These are phyloP conservation scores for Discostella stelligeroides DNA, from an alignment of 108 stramenopile species.

Conservation along the genomic window DNA sequence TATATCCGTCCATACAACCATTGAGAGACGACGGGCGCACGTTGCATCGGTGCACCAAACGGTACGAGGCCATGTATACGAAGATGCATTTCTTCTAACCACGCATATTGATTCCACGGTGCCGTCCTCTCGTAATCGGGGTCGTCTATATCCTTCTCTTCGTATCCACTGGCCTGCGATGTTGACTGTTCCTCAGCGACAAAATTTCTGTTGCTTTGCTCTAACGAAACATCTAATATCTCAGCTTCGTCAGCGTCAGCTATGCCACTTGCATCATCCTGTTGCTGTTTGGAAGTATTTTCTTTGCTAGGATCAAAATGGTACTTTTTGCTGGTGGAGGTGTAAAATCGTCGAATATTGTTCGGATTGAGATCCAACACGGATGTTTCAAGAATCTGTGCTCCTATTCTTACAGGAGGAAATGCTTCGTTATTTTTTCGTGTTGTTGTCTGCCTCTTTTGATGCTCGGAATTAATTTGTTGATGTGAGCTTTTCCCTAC, in stretches of 20 bases:
- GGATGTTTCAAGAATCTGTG: conserved; percentile 76
- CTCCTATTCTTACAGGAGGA: conserved; percentile 47
- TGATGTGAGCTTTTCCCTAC: too few species aligned
- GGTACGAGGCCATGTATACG: conserved; percentile 66
- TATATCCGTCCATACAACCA: conserved; percentile 60
- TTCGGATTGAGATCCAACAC: conserved; percentile 71
- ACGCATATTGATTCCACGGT: conserved; percentile 90
- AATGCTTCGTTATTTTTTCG: background rate
- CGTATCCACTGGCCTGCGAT: conserved; percentile 5
- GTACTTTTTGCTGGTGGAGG: conserved; percentile 36
- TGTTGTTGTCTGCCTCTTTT: background rate
- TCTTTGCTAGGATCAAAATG: conserved; percentile 30
- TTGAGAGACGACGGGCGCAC: conserved; percentile 49
- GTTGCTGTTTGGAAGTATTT: background rate
- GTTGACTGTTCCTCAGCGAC: background rate
- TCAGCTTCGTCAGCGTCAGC: conserved; percentile 47
- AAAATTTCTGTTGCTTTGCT: background rate
- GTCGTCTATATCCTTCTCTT: conserved; percentile 28
- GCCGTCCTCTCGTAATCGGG: conserved; percentile 62
- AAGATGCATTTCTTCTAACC: conserved; percentile 78
- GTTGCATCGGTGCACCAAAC: conserved; percentile 65
- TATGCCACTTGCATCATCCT: conserved; percentile 29
- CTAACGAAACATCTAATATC: conserved; percentile 3
- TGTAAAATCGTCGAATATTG: conserved; percentile 72
- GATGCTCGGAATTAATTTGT: background rate